phyloP scores from a whole-genome alignment of 176 grass and related monocot genomes.

The Melocanna baccifera region DNA sequence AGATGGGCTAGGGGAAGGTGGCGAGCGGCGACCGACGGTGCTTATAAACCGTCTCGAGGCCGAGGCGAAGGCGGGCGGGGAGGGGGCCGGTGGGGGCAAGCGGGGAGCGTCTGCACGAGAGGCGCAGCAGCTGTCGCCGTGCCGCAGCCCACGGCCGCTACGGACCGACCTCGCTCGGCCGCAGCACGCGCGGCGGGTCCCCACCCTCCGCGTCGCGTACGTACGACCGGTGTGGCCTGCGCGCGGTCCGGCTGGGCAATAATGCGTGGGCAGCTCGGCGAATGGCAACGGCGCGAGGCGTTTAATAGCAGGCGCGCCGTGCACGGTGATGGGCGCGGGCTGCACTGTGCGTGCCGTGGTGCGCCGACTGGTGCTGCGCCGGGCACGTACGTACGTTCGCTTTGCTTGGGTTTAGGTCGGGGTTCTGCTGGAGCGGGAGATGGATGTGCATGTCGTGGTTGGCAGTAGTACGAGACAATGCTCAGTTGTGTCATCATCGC shows the following conservation, averaged over 20 bases:
- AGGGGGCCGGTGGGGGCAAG: not conserved
- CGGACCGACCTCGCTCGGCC: not conserved
- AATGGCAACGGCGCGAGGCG: not conserved
- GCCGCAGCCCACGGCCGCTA: not conserved
- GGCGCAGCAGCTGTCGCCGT: not conserved
- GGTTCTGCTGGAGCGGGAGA: not conserved
- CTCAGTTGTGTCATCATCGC: conserved; percentile 11
- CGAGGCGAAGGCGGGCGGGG: not conserved
- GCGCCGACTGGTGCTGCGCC: not conserved
- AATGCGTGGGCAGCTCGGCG: not conserved
- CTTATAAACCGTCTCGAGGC: not conserved
- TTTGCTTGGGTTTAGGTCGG: too few species aligned
- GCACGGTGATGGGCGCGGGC: not conserved
- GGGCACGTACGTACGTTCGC: not conserved
- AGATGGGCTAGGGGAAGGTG: not conserved
- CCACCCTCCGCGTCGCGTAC: not conserved
- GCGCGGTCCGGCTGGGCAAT: not conserved
- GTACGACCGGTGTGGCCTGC: not conserved
- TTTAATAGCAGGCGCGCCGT: not conserved
- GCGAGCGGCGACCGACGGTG: not conserved
- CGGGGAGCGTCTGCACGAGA: conserved; percentile 23
- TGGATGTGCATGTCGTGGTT: not conserved
- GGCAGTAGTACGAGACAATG: not conserved
- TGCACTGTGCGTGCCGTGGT: not conserved
- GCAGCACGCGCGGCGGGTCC: not conserved